Evolutionary conservation across 2,329 filamentous ascomycete species (phyloP).

Genomic region (Colletotrichum godetiae): DNA sequence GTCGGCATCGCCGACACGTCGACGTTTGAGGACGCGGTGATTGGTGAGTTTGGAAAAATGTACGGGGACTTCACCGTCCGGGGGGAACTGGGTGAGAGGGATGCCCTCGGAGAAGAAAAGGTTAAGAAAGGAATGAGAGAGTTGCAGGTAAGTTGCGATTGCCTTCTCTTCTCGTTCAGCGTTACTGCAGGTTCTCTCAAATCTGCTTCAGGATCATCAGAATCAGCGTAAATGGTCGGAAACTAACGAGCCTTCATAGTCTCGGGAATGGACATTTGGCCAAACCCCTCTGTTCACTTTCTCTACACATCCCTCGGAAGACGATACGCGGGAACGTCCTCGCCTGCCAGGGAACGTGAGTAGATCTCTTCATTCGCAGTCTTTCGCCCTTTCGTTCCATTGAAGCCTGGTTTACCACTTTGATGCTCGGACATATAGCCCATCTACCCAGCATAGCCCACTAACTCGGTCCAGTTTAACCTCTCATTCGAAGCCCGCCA

Average conservation of each 20-base stretch:
- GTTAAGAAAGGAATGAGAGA: slow-evolving; percentile 73
- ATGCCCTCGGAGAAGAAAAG: slow-evolving; percentile 55
- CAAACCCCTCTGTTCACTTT: slow-evolving; percentile 89
- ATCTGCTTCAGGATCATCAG: too few species aligned
- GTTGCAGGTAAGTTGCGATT: slow-evolving; percentile 62
- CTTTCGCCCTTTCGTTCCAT: neutral
- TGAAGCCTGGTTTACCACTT: neutral
- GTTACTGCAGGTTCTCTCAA: neutral
- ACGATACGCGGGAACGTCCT: slow-evolving; percentile 68
- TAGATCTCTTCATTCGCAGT: neutral
- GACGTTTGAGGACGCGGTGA: slow-evolving; percentile 65
- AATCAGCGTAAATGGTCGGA: neutral
- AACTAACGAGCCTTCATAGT: slow-evolving; percentile 50
- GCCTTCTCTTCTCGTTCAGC: slow-evolving; percentile 38
- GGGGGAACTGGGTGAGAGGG: slow-evolving; percentile 60
- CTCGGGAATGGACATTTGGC: slow-evolving; percentile 80
- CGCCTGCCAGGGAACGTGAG: slow-evolving; percentile 59
- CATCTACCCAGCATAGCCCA: neutral
- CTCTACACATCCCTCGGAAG: slow-evolving; percentile 68
- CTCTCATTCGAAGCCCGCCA: slow-evolving; percentile 51
- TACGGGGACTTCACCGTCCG: slow-evolving; percentile 62
- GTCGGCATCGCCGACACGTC: slow-evolving; percentile 64
- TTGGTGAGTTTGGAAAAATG: slow-evolving; percentile 73
- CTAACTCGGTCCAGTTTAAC: slow-evolving; percentile 33
- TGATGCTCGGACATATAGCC: neutral